Evolutionary conservation across 345 rosid genomes (phyloP), one percentile per base, ranked within the genome.

Genomic region (Camelina hispida): DNA sequence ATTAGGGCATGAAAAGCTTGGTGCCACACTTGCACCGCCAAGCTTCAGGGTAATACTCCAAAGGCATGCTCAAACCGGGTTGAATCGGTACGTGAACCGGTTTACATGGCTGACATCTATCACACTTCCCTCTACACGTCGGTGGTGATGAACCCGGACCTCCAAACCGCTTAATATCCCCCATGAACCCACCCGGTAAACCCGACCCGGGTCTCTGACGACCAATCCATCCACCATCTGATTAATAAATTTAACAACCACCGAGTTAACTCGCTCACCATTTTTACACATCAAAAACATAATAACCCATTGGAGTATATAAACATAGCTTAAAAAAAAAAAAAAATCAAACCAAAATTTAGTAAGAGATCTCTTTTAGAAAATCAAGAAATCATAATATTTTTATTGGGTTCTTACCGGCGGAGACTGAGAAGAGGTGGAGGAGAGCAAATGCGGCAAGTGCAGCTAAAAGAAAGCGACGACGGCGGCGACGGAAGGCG

Each of bases 1-100:
- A 6, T 34, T 34, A 95, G 48, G 97, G 97, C 90, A 89, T 82
- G 80, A 83, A 95, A 43, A 92, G 83, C 84, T 84, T 85, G 81
- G 83, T 81, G 42, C 93, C 93, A 69, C 99, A 92, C 84, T 90
- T 87, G 84, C 99, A 95, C 11, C 99, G 89, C 99, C 99, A 92
- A 52, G 99, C 97, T 84, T 95, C 99, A 14, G 99, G 97, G 72
- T 92, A 92, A 78, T 95, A 95, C 86, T 95, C 98, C 28, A 84
- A 74, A 50, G 97, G 96, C 64, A 79, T 51, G 60, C 83, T 84
- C 13, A 85, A 60, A 44, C 97, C 93, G 2, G 93, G 96, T 61
- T 88, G 93, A 72, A 95, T 81, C 63, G 99, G 87, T 56, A 95
- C 97, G 66, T 89, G 99, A 78, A 92, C 98, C 67, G 97, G 84